Evolutionary conservation across 257 asterid species (phyloP), one percentile per base, ranked within the genome.

Genomic region (Penstemon barbatus): DNA sequence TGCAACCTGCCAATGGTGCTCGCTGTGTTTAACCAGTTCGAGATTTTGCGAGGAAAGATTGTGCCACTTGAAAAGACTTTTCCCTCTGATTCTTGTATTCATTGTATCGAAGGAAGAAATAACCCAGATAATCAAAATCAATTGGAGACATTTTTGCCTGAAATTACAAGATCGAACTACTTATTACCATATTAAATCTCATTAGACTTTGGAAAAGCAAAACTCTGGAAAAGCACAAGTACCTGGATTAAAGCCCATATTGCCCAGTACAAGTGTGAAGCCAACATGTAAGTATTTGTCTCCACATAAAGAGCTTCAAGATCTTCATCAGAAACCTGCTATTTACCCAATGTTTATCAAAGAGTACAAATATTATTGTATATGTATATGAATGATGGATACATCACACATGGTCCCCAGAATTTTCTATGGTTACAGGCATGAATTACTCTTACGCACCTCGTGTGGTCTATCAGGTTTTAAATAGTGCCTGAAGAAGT

Each of bases 211-310:
- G 41, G 45, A 48, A 4, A 57, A 42, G 4, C 19, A 70, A 70
- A 33, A 37, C 45, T 44, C 41, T n/a, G 57, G 63, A 65, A 68
- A 65, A 19, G 63, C 69, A 48, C 37, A 11, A 12, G 25, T 70
- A 92, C 98, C 98, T 92, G 98, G 82, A 92, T 92, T 68, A 92
- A 80, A 62, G 97, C 97, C 98, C 98, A 92, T 63, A 90, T 61
- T 54, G 92, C 98, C 98, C 97, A 92, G 81, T 78, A 90, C 69
- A 90, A 67, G 81, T 92, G 98, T 62, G 98, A 90, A 49, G 94
- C 93, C 42, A 92, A 75, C 97, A 88, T 90, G 80, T 85, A 92
- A 18, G 73, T 63, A 64, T 73, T 88, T 54, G 96, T 80, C 88
- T 92, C 98, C 18, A 74, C 84, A 51, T 83, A 90, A 38, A 92